Conservation (phyloP, 352 stramenopile genomes). For the Phytopythium sindhum region DNA sequence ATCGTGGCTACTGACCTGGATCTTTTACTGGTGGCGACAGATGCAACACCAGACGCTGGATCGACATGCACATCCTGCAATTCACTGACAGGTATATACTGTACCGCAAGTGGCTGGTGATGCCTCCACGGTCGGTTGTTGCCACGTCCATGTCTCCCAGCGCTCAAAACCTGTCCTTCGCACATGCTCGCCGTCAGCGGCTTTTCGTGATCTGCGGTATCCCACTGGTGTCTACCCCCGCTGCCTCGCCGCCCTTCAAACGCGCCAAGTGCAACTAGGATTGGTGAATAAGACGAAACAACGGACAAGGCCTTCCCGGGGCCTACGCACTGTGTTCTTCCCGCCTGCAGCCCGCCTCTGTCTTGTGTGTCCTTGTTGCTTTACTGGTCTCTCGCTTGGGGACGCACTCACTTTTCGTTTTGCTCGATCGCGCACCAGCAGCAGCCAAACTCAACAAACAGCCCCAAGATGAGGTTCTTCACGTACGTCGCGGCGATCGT, state of each 20-base stretch:
- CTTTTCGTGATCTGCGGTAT: background rate
- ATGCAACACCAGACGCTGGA: background rate
- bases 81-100: background rate
- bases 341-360: background rate
- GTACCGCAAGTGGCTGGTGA: background rate
- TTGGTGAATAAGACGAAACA: background rate
- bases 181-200: background rate
- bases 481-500: slow-evolving; percentile 12
- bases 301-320: background rate
- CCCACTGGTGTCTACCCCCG: background rate
- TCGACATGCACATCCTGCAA: background rate
- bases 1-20: background rate
- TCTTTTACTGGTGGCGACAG: background rate
- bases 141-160: background rate
- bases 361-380: background rate
- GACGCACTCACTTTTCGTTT: slow-evolving; percentile 2
- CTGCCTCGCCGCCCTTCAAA: background rate
- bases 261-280: slow-evolving; percentile 2
- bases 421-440: background rate
- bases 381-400: background rate
- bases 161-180: background rate
- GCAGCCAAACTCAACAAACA: background rate
- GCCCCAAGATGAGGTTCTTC: slow-evolving; percentile 16
- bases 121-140: background rate
- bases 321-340: background rate